Base-by-base conservation (phyloP, 1,284 basidiomycete species). In the Trichosporon sp. region DNA sequence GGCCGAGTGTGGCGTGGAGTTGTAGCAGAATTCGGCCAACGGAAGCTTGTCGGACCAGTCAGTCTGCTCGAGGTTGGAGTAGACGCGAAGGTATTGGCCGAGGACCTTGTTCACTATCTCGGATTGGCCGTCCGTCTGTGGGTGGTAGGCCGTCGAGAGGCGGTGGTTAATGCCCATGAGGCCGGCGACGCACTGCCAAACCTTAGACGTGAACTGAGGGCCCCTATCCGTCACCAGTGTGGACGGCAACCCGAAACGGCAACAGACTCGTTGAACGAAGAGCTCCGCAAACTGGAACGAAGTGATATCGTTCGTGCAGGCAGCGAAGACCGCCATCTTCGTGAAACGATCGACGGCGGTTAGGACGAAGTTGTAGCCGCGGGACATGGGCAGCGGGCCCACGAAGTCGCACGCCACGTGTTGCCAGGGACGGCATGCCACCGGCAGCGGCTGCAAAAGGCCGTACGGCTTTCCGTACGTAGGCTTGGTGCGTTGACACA, bases 1-100 rank as follows among this genome's bases (percentile, higher is more conserved):
- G 0, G 76, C 68, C 0, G 65, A 13, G 21, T 79, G 73, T 0
- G 67, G 27, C 0, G 68, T 65, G 66, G 82, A 83, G 69, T 85
- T 85, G 70, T 82, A 84, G 1, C 74, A 70, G 62, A 85, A 85
- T 69, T 84, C 80, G 0, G 81, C 81, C 4, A 83, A 60, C 0
- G 81, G 76, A 0, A 85, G 73, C 19, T 78, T 80, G 13, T 80
- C 16, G 0, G 73, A 63, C 85, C 84, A 86, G 10, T 84, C 80
- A 29, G 73, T 70, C 63, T 85, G 82, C 14, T 81, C 72, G 19
- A 77, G 71, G 32, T 81, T 75, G 4, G 19, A n/a, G 60, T 65
- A 76, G 21, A 66, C 34, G 5, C 70, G 65, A 2, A 77, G 61
- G 57, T 71, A 78, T 73, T 83, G 81, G 46, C 85, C 81, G 1